Percentiles rank a stretch among this genome's conserved stretches.
Conservation (phyloP, 179 eudicot species). For the Nepenthes alata region DNA sequence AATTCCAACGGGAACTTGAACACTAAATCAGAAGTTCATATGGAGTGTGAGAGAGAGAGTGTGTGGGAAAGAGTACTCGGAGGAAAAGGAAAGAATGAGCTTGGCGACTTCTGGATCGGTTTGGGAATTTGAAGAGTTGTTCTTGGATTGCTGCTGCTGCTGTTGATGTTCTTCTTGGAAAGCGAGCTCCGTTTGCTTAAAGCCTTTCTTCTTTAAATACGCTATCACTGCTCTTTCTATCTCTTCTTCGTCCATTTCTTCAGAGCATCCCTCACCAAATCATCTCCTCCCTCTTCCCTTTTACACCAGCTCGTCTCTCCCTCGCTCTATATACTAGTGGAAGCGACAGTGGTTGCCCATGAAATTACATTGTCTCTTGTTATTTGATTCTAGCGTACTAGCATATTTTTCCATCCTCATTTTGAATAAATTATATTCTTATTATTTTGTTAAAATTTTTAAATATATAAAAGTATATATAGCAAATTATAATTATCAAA, state of each 20-base stretch:
- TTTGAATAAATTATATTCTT: no score
- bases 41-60: neutral
- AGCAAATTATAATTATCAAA: no score
- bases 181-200: constrained; percentile 56
- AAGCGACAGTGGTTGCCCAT: no score
- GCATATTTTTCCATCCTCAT: no score
- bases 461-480: no score
- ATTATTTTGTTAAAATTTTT: no score
- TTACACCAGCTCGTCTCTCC: no score
- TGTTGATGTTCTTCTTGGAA: constrained; percentile 55
- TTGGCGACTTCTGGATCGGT: constrained; percentile 58
- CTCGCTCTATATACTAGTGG: no score
- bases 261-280: neutral
- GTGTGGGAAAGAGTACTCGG: constrained; percentile 29
- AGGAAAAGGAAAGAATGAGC: constrained; percentile 45
- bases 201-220: constrained; percentile 82
- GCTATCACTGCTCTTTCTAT: constrained; percentile 72
- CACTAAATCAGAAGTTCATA: no score
- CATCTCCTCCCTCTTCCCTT: neutral
- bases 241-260: constrained; percentile 62
- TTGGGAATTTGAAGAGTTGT: constrained; percentile 33
- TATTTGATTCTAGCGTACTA: no score
- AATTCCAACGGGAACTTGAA: no score
- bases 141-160: constrained; percentile 20
- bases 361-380: no score